Percentiles rank a stretch among this genome's conserved stretches.
These are phyloP conservation scores for Boletus bicolor DNA, from an alignment of 768 basidiomycete genomes.

Conservation along the genomic window DNA sequence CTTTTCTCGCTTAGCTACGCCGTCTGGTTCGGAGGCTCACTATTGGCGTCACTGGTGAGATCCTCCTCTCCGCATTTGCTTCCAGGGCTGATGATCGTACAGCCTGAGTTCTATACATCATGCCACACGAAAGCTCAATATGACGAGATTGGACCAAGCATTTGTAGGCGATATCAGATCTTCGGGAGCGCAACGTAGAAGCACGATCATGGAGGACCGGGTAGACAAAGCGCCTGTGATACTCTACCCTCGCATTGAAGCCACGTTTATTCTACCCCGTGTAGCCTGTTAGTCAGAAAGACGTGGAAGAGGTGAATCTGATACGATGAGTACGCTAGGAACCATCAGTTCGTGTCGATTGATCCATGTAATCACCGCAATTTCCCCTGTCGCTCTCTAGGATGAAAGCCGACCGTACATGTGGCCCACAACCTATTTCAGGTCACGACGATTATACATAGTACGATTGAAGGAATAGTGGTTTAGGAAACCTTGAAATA, in stretches of 20 bases:
- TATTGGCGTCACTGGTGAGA: slow-evolving; percentile 87
- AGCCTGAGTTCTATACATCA: slow-evolving; percentile 94
- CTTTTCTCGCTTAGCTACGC: slow-evolving; percentile 56
- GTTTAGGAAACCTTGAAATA: not conserved
- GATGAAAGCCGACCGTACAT: slow-evolving; percentile 11
- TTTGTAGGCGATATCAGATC: slow-evolving; percentile 90
- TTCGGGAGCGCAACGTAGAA: slow-evolving; percentile 81
- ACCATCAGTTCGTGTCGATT: not conserved
- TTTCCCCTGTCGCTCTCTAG: not conserved
- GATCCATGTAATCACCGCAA: not conserved
- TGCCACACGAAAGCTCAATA: slow-evolving; percentile 95
- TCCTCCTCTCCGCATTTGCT: not conserved
- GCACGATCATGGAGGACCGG: not conserved
- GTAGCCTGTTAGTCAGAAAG: slow-evolving; percentile 3
- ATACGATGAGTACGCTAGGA: not conserved
- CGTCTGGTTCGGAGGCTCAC: slow-evolving; percentile 97
- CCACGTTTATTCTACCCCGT: not conserved
- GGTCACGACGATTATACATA: too few relatives aligned
- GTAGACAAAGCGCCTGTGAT: not conserved
- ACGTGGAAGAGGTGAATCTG: not conserved
- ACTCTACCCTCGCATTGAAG: not conserved
- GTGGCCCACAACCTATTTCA: not conserved
- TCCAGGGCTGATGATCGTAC: slow-evolving; percentile 7
- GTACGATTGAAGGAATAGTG: not conserved
- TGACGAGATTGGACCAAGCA: slow-evolving; percentile 89